These are phyloP conservation scores for Apiotrichum akiyoshidainum DNA, from an alignment of 1,284 basidiomycete species.

Conservation along the genomic window DNA sequence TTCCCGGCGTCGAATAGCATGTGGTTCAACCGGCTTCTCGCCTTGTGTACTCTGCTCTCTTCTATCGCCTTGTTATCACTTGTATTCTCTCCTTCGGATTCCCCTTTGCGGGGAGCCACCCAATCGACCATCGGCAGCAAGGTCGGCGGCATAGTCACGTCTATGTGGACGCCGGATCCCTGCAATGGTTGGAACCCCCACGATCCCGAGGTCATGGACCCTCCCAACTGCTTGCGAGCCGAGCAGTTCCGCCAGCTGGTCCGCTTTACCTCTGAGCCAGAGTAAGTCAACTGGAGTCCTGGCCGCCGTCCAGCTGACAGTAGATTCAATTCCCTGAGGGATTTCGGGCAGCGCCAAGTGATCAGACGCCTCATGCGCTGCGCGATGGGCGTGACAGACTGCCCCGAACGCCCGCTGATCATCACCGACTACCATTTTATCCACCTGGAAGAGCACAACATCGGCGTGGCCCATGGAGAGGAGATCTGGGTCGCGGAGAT, in stretches of 20 bases:
- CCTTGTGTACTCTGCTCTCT: no score
- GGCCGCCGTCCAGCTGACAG: not conserved
- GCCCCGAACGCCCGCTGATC: conserved; percentile 35
- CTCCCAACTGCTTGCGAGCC: conserved; percentile 29
- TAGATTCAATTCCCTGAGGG: conserved; percentile 15
- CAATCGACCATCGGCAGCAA: no score
- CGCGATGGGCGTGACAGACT: conserved; percentile 26
- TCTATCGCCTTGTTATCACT: no score
- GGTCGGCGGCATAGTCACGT: no score
- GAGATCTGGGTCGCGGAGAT: conserved; percentile 33
- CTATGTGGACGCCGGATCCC: not conserved
- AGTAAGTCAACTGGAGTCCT: no score
- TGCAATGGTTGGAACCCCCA: conserved; percentile 27
- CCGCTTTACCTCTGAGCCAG: conserved; percentile 9
- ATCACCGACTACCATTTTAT: conserved; percentile 36
- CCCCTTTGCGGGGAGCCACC: no score
- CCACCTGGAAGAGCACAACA: conserved; percentile 14
- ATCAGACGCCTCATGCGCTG: conserved; percentile 26
- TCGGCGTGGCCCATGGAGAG: conserved; percentile 26
- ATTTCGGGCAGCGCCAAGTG: conserved; percentile 2
- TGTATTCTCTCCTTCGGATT: no score
- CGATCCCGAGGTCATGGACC: conserved; percentile 20
- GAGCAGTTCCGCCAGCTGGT: conserved; percentile 37
- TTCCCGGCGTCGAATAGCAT: no score
- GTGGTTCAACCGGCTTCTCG: no score